Conservation (phyloP, 331 rosid species). For the Pyrus hybrid region DNA sequence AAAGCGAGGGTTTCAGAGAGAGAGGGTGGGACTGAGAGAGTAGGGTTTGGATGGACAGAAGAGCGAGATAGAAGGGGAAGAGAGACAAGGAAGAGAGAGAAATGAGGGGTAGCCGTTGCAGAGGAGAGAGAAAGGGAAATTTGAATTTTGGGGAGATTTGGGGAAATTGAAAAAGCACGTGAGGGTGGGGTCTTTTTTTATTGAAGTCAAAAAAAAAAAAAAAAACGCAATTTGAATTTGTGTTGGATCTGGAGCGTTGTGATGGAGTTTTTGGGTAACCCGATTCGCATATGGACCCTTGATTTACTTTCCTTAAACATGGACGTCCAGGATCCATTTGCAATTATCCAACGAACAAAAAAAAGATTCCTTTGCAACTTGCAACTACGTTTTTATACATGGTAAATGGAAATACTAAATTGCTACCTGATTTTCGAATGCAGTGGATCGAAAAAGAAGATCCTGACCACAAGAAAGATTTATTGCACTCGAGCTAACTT, state of each 20-base stretch:
- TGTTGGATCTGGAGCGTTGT: slow-evolving; percentile 43
- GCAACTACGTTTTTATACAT: not conserved
- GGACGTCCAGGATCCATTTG: not conserved
- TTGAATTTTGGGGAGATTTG: slow-evolving; percentile 28
- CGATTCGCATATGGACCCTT: not conserved
- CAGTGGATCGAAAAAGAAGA: no score
- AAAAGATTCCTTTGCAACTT: not conserved
- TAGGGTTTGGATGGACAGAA: slow-evolving; percentile 20
- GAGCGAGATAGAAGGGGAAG: slow-evolving; percentile 31
- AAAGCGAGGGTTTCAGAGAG: slow-evolving; percentile 2
- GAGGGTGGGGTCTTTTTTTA: slow-evolving; percentile 11
- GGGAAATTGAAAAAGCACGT: slow-evolving; percentile 8
- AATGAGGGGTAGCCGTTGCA: slow-evolving; percentile 11
- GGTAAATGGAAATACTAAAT: no score
- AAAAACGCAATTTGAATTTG: slow-evolving; percentile 12
- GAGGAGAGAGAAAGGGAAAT: slow-evolving; percentile 8
- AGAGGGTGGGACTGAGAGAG: slow-evolving; percentile 16
- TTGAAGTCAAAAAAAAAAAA: not conserved
- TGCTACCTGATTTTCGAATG: no score
- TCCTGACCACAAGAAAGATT: no score
- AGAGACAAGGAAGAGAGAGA: slow-evolving; percentile 24
- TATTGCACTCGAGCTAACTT: no score
- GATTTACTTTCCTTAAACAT: not conserved
- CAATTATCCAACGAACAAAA: no score
- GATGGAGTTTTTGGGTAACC: not conserved